Evolutionary conservation across 805 yeast genomes (phyloP), one percentile per base, ranked within the genome.

Genomic region (Monosporozyma siamensis): DNA sequence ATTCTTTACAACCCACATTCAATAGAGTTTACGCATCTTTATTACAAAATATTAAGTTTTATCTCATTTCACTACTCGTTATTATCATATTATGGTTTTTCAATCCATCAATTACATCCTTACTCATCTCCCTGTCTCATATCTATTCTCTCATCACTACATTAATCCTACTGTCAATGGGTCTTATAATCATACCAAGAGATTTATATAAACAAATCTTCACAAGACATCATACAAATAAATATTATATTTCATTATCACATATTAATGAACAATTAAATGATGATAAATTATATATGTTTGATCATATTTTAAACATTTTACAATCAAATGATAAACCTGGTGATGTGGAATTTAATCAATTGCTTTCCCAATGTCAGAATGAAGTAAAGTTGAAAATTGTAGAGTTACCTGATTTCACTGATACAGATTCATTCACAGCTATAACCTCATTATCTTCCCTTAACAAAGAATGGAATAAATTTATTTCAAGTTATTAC

Each of bases 211-310:
- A 45, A 2, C 27, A 26, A 4, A 49, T 46, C 6, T 46, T 45
- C 18, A 34, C 41, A 7, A 34, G 23, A 14, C 18, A 24, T 11
- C 10, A 11, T 12, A 17, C 11, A 6, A 17, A n/a, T n/a, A n/a
- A n/a, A n/a, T 41, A 58, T 11, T 61, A 54, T 38, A 55, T 61
- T 23, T 55, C 56, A 39, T 40, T 61, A 32, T 56, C 61, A 42
- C 58, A 58, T 45, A 48, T 50, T 3, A 61, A 58, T 34, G 65
- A 61, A 24, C 63, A 59, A 36, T 29, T 57, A 35, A 59, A 58
- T 38, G 65, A 58, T 30, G 42, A 56, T 2, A 54, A 52, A 43
- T 38, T 61, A 34, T 51, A 50, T 21, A 39, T 57, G 45, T 39
- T 55, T 8, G 64, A 61, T 20, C 49, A 46, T 40, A 55, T 63